Conservation (phyloP, 2,329 filamentous ascomycete genomes). For the Nigrospora oryzae region DNA sequence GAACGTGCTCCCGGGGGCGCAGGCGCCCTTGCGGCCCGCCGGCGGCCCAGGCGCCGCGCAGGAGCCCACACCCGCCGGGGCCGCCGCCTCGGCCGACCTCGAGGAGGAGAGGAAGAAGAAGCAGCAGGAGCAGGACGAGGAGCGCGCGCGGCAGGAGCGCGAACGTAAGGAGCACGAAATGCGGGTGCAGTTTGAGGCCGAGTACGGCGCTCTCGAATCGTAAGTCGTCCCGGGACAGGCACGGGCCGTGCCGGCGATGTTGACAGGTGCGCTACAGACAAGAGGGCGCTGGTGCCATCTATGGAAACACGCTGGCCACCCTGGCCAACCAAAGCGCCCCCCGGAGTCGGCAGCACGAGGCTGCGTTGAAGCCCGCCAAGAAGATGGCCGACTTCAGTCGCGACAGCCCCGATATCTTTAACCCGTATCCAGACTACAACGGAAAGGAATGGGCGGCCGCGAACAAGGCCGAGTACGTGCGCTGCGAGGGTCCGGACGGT, state of each 20-base stretch:
- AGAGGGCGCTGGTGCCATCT: slow-evolving; percentile 42
- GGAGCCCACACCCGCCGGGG: too few species aligned
- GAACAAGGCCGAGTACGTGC: slow-evolving; percentile 47
- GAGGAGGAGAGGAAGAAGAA: too few species aligned
- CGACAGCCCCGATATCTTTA: slow-evolving; percentile 48
- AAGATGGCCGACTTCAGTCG: slow-evolving; percentile 29
- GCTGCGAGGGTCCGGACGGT: slow-evolving; percentile 59
- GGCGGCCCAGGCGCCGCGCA: too few species aligned
- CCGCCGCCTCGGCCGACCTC: too few species aligned
- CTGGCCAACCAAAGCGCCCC: slow-evolving; percentile 29
- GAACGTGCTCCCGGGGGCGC: too few species aligned
- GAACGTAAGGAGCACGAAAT: not conserved
- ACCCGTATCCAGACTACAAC: slow-evolving; percentile 67
- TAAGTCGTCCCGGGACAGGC: slow-evolving; percentile 16
- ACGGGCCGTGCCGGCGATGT: slow-evolving; percentile 9
- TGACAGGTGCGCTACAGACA: slow-evolving; percentile 22
- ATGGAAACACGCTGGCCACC: slow-evolving; percentile 44
- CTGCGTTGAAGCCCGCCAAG: slow-evolving; percentile 20
- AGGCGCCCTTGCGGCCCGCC: too few species aligned
- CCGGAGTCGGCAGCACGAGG: slow-evolving; percentile 17
- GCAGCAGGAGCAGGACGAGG: not conserved
- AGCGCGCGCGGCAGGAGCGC: not conserved
- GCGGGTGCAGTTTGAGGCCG: slow-evolving; percentile 8
- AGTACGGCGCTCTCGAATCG: slow-evolving; percentile 18
- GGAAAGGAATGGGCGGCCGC: slow-evolving; percentile 44